Conservation (phyloP, 768 basidiomycete genomes). For the Hortiboletus flavorubellus region DNA sequence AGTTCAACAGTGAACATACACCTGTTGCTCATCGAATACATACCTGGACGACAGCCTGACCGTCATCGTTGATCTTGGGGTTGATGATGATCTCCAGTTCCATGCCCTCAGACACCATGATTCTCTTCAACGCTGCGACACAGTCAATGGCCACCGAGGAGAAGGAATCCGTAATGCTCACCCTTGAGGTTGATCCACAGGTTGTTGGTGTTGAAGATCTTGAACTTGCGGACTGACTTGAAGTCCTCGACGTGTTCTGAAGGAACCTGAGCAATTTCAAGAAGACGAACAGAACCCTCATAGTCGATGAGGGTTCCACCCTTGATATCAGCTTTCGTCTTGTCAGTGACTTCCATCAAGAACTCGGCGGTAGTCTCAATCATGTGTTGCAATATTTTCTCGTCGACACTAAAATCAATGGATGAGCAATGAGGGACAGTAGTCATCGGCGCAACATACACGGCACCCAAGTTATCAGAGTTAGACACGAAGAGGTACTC, state of each 20-base stretch:
- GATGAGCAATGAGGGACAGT: slow-evolving; percentile 1
- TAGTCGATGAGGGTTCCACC: slow-evolving; percentile 70
- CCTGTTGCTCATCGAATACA: not conserved
- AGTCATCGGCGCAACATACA: slow-evolving; percentile 32
- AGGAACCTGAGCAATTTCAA: slow-evolving; percentile 75
- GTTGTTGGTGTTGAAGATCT: slow-evolving; percentile 77
- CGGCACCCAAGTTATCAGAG: slow-evolving; percentile 73
- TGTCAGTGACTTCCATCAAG: slow-evolving; percentile 77
- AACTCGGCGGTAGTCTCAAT: slow-evolving; percentile 62
- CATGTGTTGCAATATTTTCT: slow-evolving; percentile 66
- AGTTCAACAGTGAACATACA: not conserved
- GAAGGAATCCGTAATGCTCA: slow-evolving; percentile 11
- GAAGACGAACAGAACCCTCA: slow-evolving; percentile 62
- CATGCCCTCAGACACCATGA: slow-evolving; percentile 65
- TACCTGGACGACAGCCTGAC: slow-evolving; percentile 66
- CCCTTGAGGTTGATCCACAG: slow-evolving; percentile 54
- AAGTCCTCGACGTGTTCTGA: slow-evolving; percentile 72
- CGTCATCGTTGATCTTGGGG: slow-evolving; percentile 64
- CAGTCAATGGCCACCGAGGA: not conserved
- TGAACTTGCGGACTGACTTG: slow-evolving; percentile 75
- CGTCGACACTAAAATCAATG: slow-evolving; percentile 49
- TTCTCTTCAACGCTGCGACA: slow-evolving; percentile 59
- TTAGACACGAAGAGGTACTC: slow-evolving; percentile 80
- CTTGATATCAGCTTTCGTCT: slow-evolving; percentile 80
- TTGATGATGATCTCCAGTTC: slow-evolving; percentile 82